Conservation (phyloP, 352 stramenopile species). For the Globisporangium alternatum region DNA sequence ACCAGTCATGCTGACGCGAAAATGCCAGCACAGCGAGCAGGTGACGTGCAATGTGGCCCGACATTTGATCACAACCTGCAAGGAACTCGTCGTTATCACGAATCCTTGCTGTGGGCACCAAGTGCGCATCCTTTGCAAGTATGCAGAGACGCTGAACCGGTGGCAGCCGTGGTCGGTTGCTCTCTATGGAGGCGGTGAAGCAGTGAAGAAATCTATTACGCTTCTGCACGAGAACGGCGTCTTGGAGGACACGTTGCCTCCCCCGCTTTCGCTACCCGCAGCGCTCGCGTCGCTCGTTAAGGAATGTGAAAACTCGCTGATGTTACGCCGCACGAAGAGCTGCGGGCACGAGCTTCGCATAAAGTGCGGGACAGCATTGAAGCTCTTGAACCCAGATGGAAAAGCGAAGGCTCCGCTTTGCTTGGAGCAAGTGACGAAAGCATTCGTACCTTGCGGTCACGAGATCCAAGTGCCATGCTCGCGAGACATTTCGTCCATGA, state of each 20-base stretch:
- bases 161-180: constrained; percentile 52
- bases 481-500: constrained; percentile 25
- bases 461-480: constrained; percentile 38
- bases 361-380: constrained; percentile 49
- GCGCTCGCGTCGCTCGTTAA: constrained; percentile 29
- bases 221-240: constrained; percentile 35
- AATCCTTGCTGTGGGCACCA: constrained; percentile 49
- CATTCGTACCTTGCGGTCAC: constrained; percentile 36
- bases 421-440: constrained; percentile 28
- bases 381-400: constrained; percentile 22
- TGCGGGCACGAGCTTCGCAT: constrained; percentile 63
- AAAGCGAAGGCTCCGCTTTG: constrained; percentile 20
- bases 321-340: constrained; percentile 32
- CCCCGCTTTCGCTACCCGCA: constrained; percentile 24
- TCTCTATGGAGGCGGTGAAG: background rate
- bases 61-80: constrained; percentile 26
- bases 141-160: constrained; percentile 21
- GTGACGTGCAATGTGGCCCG: constrained; percentile 54
- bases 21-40: constrained; percentile 41
- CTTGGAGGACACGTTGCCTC: constrained; percentile 32
- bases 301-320: constrained; percentile 32
- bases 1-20: constrained; percentile 30
- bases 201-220: constrained; percentile 13
- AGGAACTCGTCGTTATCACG: constrained; percentile 25
- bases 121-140: constrained; percentile 37